These are phyloP conservation scores for Coprinopsis strossmayeri DNA, from an alignment of 768 basidiomycete genomes.

Conservation along the genomic window DNA sequence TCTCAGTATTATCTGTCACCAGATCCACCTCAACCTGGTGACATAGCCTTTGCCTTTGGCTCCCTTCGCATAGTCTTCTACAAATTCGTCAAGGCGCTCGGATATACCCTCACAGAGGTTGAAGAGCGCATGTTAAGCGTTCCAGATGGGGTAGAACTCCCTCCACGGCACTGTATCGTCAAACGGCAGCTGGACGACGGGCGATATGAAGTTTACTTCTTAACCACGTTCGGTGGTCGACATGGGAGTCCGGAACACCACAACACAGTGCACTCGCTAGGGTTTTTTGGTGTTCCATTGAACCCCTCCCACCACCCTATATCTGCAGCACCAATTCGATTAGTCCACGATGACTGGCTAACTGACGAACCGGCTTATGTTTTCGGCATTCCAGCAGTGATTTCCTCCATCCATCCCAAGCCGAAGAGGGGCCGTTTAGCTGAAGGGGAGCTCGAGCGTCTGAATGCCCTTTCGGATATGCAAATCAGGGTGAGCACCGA, in stretches of 20 bases:
- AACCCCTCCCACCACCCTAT: constrained; percentile 11
- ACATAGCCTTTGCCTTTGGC: constrained; percentile 19
- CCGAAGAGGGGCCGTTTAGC: constrained; percentile 6
- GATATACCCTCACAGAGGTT: constrained; percentile 16
- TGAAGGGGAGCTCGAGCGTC: constrained; percentile 20
- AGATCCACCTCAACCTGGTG: constrained; percentile 19
- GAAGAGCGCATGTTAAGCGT: constrained; percentile 14
- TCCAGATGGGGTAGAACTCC: constrained; percentile 3
- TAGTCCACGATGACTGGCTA: constrained; percentile 15
- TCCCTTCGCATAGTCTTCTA: constrained; percentile 18
- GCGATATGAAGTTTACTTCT: constrained; percentile 28
- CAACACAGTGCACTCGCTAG: constrained; percentile 21
- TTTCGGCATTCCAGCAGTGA: constrained; percentile 2
- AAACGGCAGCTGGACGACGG: constrained; percentile 21
- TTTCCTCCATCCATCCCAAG: constrained; percentile 11
- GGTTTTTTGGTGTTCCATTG: constrained; percentile 33
- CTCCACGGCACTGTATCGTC: constrained; percentile 28
- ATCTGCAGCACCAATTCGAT: neutral
- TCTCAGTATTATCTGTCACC: neutral
- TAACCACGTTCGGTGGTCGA: constrained; percentile 27
- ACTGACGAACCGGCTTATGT: constrained; percentile 18
- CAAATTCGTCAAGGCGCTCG: constrained; percentile 15
- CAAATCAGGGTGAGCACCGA: neutral
- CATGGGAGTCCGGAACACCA: constrained; percentile 16
- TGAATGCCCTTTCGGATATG: constrained; percentile 14